These are phyloP conservation scores for Russula vinacea DNA, from an alignment of 768 basidiomycete genomes.

Conservation along the genomic window DNA sequence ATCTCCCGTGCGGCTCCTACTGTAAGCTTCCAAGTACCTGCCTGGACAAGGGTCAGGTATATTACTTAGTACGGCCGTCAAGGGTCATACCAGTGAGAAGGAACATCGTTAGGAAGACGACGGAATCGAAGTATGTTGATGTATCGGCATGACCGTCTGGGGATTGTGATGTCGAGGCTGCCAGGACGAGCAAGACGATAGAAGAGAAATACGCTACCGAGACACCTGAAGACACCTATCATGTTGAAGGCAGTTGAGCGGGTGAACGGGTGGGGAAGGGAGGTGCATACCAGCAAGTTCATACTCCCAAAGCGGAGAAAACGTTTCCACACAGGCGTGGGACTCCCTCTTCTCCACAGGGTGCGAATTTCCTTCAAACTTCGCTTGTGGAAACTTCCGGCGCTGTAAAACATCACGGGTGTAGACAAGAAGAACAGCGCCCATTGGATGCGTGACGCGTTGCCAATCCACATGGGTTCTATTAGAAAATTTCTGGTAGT, in stretches of 20 bases:
- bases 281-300: constrained; percentile 63
- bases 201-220: constrained; percentile 77
- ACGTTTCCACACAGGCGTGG: constrained; percentile 51
- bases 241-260: not conserved
- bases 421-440: constrained; percentile 64
- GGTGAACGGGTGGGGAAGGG: constrained; percentile 12
- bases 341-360: constrained; percentile 57
- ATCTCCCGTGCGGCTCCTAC: constrained; percentile 67
- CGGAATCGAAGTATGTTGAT: constrained; percentile 78
- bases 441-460: constrained; percentile 58
- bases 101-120: constrained; percentile 79
- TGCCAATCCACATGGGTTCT: constrained; percentile 60
- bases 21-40: constrained; percentile 61
- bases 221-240: constrained; percentile 58
- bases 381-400: constrained; percentile 54
- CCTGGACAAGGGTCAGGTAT: constrained; percentile 39
- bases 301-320: constrained; percentile 79
- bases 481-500: constrained; percentile 51
- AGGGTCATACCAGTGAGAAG: constrained; percentile 56
- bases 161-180: constrained; percentile 44
- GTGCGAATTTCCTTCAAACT: constrained; percentile 53
- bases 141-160: constrained; percentile 45
- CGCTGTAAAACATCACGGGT: constrained; percentile 67
- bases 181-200: constrained; percentile 61
- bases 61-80: not conserved